Evolutionary conservation across 1,284 basidiomycete genomes (phyloP), one percentile per base, ranked within the genome.

Genomic region (Agroathelia rolfsii): DNA sequence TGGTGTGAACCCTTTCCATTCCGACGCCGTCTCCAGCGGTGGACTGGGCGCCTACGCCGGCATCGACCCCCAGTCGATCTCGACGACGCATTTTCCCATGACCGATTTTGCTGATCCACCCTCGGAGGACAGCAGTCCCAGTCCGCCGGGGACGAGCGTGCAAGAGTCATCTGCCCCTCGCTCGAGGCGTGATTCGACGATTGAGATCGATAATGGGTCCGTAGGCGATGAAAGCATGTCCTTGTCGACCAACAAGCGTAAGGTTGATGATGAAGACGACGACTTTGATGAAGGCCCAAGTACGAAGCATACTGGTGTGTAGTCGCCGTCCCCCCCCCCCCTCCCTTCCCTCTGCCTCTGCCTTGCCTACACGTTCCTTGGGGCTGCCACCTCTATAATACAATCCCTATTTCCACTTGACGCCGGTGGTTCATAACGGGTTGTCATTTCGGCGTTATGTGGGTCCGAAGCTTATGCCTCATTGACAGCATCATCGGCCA

Each of bases 91-190:
- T 64, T 37, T 52, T 66, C 39, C 48, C 55, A 45, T 5, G 43
- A 52, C 24, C 34, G 57, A 49, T 42, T 49, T 63, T 47, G 65
- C 64, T 44, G 45, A 28, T 14, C 65, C 73, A 27, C 62, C 66
- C 24, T 75, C 71, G 15, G 72, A 81, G 43, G 77, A 82, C 45
- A 80, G 74, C 50, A 80, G 76, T 45, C 79, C 82, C 16, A 83
- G 81, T 43, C 79, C 82, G 1, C 68, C 74, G 7, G 70, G 67
- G 43, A 53, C 60, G 16, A 57, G 56, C 24, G 50, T 56, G 53
- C 1, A 40, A 44, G 13, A 60, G 30, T 56, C 55, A 23, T 40
- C 52, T 22, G 42, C 50, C 27, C 53, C 50, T 14, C 52, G 53
- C 27, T 53, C 50, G 15, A 51, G 53, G 24, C 47, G 51, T n/a